These are phyloP conservation scores for Pisolithus marmoratus DNA, from an alignment of 768 basidiomycete species.

Conservation along the genomic window DNA sequence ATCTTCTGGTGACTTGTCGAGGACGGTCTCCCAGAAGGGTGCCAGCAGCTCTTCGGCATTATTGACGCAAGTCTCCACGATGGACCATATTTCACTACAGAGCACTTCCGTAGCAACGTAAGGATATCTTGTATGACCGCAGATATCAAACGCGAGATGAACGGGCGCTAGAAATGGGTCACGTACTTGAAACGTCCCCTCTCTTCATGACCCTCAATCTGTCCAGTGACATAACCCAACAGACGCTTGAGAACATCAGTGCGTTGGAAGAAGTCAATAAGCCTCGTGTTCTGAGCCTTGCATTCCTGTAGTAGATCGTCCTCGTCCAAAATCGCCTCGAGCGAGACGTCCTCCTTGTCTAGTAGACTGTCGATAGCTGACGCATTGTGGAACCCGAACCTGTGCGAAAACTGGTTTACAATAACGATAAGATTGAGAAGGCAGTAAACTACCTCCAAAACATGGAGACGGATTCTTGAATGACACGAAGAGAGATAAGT, in stretches of 20 bases:
- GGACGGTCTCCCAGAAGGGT: slow-evolving; percentile 89
- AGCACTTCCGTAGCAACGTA: slow-evolving; percentile 92
- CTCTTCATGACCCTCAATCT: slow-evolving; percentile 79
- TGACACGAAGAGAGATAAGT: slow-evolving; percentile 5
- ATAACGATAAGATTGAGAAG: not conserved
- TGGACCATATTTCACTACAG: slow-evolving; percentile 93
- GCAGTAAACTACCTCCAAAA: slow-evolving; percentile 41
- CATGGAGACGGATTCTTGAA: slow-evolving; percentile 27
- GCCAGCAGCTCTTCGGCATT: slow-evolving; percentile 65
- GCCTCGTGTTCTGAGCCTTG: slow-evolving; percentile 87
- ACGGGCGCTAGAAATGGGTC: not conserved
- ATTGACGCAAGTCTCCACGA: slow-evolving; percentile 82
- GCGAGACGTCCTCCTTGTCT: slow-evolving; percentile 82
- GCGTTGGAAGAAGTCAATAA: slow-evolving; percentile 83
- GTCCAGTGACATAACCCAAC: slow-evolving; percentile 80
- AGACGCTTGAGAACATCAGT: slow-evolving; percentile 76
- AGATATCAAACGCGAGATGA: slow-evolving; percentile 1
- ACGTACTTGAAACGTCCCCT: slow-evolving; percentile 78
- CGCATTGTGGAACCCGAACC: slow-evolving; percentile 88
- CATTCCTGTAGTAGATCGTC: slow-evolving; percentile 92
- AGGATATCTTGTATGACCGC: slow-evolving; percentile 64
- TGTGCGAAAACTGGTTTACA: slow-evolving; percentile 25
- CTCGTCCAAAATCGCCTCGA: slow-evolving; percentile 91
- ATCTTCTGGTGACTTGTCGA: slow-evolving; percentile 75
- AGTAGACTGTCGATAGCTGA: slow-evolving; percentile 87